These are phyloP conservation scores for Tetrahymena borealis DNA, from an alignment of 73 alveolate species.

Conservation along the genomic window DNA sequence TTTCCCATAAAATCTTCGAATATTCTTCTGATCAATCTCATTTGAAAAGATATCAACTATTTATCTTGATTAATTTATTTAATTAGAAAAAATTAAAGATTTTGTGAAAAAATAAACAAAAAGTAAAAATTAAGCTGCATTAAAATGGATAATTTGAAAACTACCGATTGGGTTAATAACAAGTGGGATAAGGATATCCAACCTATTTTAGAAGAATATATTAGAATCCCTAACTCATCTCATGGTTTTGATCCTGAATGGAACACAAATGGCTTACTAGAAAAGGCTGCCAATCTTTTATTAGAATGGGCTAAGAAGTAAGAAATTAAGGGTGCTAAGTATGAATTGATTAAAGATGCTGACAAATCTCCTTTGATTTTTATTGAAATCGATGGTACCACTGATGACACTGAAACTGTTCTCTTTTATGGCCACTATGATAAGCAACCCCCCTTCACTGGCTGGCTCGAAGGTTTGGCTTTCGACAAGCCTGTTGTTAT, in stretches of 20 bases:
- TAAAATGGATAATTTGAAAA: background rate
- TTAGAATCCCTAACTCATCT: background rate
- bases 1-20: too few species aligned
- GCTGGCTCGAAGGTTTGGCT: slow-evolving; percentile 72
- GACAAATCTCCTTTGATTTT: slow-evolving; percentile 40
- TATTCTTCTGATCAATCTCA: too few species aligned
- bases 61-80: too few species aligned
- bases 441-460: slow-evolving; percentile 67
- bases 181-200: background rate
- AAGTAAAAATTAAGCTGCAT: background rate
- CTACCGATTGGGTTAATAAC: background rate
- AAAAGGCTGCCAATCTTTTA: background rate
- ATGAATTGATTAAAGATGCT: slow-evolving; percentile 19
- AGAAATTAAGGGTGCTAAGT: slow-evolving; percentile 1
- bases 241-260: background rate
- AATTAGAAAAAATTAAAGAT: too few species aligned
- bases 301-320: background rate
- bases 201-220: background rate
- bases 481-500: slow-evolving; percentile 62
- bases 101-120: background rate
- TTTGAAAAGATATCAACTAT: too few species aligned
- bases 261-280: background rate
- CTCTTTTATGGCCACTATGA: slow-evolving; percentile 75
- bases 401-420: slow-evolving; percentile 33
- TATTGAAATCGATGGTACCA: slow-evolving; percentile 33